Evolutionary conservation across 1,139 yeast species (phyloP).

Genomic region (Hemisphaericaspora lyxosophila): DNA sequence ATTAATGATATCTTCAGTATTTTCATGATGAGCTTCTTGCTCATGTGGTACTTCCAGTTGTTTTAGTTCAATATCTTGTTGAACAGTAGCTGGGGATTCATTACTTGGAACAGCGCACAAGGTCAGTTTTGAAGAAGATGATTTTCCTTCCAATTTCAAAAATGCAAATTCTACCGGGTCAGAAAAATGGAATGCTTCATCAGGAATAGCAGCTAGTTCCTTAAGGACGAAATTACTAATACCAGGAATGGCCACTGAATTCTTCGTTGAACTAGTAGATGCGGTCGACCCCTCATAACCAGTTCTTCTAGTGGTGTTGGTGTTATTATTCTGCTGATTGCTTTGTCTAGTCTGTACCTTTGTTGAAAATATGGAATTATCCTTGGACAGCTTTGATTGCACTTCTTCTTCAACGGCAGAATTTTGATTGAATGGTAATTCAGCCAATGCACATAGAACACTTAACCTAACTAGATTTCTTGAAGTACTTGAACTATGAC

Average conservation of each 20-base stretch:
- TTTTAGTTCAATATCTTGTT: slow-evolving; percentile 5
- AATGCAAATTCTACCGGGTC: slow-evolving; percentile 75
- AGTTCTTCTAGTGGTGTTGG: slow-evolving; percentile 10
- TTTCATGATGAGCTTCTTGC: slow-evolving; percentile 12
- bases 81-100: slow-evolving; percentile 11
- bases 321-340: slow-evolving; percentile 19
- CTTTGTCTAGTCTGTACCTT: slow-evolving; percentile 23
- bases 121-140: slow-evolving; percentile 13
- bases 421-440: slow-evolving; percentile 35
- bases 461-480: slow-evolving; percentile 31
- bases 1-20: slow-evolving; percentile 39
- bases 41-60: background rate
- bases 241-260: slow-evolving; percentile 57
- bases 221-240: slow-evolving; percentile 62
- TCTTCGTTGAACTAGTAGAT: slow-evolving; percentile 19
- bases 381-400: slow-evolving; percentile 17
- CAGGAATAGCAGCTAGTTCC: slow-evolving; percentile 79
- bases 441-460: slow-evolving; percentile 41
- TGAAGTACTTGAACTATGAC: slow-evolving; percentile 7
- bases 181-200: slow-evolving; percentile 62
- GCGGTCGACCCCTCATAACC: slow-evolving; percentile 9
- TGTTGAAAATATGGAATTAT: slow-evolving; percentile 40
- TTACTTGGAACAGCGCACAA: slow-evolving; percentile 7
- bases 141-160: slow-evolving; percentile 72
- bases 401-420: background rate